These are phyloP conservation scores for Epichloe aotearoae DNA, from an alignment of 2,329 filamentous ascomycete genomes.

Conservation along the genomic window DNA sequence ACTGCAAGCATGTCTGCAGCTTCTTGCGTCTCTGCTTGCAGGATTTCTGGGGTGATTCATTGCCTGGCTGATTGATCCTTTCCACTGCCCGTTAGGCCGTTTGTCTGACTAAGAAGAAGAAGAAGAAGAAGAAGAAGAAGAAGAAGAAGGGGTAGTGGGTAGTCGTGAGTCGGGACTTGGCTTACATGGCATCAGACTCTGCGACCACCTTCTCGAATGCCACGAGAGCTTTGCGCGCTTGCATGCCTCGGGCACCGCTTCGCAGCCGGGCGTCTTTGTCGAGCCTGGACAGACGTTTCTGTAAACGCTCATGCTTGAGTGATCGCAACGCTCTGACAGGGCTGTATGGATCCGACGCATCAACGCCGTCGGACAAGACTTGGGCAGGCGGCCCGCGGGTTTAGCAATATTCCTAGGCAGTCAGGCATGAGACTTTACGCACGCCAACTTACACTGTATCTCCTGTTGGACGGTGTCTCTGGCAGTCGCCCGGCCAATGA, in stretches of 20 bases:
- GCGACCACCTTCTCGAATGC: conserved; percentile 54
- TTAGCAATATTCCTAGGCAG: neutral
- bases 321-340: conserved; percentile 48
- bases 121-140: neutral
- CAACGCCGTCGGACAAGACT: conserved; percentile 47
- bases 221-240: conserved; percentile 62
- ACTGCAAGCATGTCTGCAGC: conserved; percentile 57
- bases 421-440: no score
- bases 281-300: conserved; percentile 50
- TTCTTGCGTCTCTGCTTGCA: conserved; percentile 54
- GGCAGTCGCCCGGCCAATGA: conserved; percentile 47
- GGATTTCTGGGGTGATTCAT: conserved; percentile 41
- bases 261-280: conserved; percentile 62
- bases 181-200: conserved; percentile 40
- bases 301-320: conserved; percentile 48
- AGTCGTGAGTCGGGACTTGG: neutral
- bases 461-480: conserved; percentile 46
- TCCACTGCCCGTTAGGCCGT: neutral
- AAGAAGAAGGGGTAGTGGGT: neutral
- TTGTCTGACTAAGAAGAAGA: neutral
- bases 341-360: conserved; percentile 39
- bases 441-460: conserved; percentile 35
- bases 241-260: conserved; percentile 61
- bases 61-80: conserved; percentile 36
- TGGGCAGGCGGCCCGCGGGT: conserved; percentile 7